Evolutionary conservation across 106 monocot species (phyloP).

Genomic region (Vanilla planifolia): DNA sequence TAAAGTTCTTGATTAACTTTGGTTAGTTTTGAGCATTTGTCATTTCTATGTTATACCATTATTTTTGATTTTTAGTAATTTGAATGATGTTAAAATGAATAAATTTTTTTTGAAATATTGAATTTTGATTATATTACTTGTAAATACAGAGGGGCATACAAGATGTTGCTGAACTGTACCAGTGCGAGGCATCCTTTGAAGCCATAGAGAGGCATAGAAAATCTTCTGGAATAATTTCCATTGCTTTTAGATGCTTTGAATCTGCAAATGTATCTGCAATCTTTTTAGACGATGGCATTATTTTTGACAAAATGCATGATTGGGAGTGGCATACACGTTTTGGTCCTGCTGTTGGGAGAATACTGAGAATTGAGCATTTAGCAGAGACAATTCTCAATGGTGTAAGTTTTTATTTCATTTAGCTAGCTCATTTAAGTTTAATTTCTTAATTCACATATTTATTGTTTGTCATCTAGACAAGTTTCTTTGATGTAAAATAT

Average conservation of each 20-base stretch:
- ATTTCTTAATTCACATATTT: too few species aligned
- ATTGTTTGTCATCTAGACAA: neutral
- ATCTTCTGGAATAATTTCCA: conserved; percentile 40
- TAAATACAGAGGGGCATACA: conserved; percentile 77
- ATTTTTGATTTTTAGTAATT: too few species aligned
- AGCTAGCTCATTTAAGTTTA: neutral
- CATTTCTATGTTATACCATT: too few species aligned
- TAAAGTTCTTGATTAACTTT: too few species aligned
- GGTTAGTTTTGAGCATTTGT: too few species aligned
- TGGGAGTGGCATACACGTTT: conserved; percentile 70
- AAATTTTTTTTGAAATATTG: neutral
- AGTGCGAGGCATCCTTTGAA: conserved; percentile 48
- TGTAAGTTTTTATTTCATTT: conserved; percentile 25
- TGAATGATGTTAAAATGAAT: too few species aligned
- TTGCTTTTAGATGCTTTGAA: conserved; percentile 64
- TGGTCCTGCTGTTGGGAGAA: conserved; percentile 71
- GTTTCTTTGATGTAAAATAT: neutral
- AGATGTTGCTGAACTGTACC: conserved; percentile 73
- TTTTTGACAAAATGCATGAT: conserved; percentile 80
- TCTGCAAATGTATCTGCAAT: conserved; percentile 74
- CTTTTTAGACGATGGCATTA: conserved; percentile 82
- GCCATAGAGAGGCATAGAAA: conserved; percentile 56
- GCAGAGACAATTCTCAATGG: conserved; percentile 90
- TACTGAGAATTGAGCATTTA: conserved; percentile 77
- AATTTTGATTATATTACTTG: neutral